Evolutionary conservation across 1,284 basidiomycete genomes (phyloP).

Genomic region (Ganoderma boninense): DNA sequence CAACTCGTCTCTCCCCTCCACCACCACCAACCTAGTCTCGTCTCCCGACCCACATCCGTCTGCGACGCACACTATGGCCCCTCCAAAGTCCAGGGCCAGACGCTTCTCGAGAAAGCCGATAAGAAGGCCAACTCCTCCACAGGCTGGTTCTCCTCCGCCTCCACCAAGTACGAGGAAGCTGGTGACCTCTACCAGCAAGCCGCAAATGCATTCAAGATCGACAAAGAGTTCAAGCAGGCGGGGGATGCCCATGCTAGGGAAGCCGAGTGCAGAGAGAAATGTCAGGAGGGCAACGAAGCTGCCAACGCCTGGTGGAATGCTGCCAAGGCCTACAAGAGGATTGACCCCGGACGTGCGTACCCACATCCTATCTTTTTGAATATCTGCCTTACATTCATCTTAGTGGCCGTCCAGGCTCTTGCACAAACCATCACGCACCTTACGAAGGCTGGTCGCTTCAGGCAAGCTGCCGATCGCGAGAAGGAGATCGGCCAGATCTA

Average conservation of each 20-base stretch:
- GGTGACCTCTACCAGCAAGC: constrained; percentile 95
- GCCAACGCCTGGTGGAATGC: constrained; percentile 98
- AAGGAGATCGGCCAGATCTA: constrained; percentile 97
- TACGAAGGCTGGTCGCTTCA: constrained; percentile 88
- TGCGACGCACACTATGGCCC: constrained; percentile 33
- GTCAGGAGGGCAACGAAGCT: constrained; percentile 90
- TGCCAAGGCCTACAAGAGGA: constrained; percentile 92
- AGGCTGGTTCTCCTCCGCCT: constrained; percentile 87
- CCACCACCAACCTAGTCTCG: neutral
- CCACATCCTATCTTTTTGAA: neutral
- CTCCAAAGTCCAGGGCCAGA: constrained; percentile 71
- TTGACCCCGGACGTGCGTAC: constrained; percentile 80
- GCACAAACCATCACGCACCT: constrained; percentile 87
- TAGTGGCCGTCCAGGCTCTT: constrained; percentile 93
- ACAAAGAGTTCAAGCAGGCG: constrained; percentile 90
- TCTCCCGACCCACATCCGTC: neutral
- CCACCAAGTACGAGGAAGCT: constrained; percentile 90
- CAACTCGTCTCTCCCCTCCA: constrained; percentile 9
- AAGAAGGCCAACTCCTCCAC: constrained; percentile 88
- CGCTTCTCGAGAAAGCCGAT: constrained; percentile 86
- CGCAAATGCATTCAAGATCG: constrained; percentile 95
- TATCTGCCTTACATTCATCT: neutral
- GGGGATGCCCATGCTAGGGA: constrained; percentile 91
- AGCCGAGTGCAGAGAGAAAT: constrained; percentile 90
- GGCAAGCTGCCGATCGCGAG: constrained; percentile 97